Evolutionary conservation across 495 filamentous ascomycete species (phyloP).

Genomic region (Penicillium nucicola): DNA sequence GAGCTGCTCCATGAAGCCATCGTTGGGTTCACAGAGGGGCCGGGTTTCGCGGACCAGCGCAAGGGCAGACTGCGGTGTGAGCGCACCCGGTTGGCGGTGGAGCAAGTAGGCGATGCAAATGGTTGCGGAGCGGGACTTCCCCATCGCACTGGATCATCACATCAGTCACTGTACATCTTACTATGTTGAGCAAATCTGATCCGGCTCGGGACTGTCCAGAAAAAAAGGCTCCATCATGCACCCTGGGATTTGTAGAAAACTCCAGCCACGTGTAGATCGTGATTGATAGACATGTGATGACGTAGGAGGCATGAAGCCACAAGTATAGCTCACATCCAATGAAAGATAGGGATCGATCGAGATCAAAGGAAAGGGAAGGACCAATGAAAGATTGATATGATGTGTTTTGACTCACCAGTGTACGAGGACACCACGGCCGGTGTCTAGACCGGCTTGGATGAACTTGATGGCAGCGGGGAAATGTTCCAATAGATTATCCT

Average conservation of each 20-base stretch:
- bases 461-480: slow-evolving; percentile 74
- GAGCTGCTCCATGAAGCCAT: slow-evolving; percentile 84
- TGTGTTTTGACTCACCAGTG: slow-evolving; percentile 59
- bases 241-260: slow-evolving; percentile 1
- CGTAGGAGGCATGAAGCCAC: slow-evolving; percentile 13
- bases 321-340: not conserved
- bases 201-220: not conserved
- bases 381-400: not conserved
- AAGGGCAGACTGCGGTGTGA: slow-evolving; percentile 60
- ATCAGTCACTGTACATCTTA: slow-evolving; percentile 20
- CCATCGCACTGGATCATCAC: slow-evolving; percentile 73
- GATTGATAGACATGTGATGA: slow-evolving; percentile 14
- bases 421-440: slow-evolving; percentile 64
- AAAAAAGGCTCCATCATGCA: slow-evolving; percentile 8
- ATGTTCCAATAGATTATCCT: slow-evolving; percentile 80
- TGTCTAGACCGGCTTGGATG: slow-evolving; percentile 72
- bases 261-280: slow-evolving; percentile 17
- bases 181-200: not conserved
- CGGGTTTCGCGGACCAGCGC: slow-evolving; percentile 60
- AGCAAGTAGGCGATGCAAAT: slow-evolving; percentile 84
- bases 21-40: slow-evolving; percentile 77
- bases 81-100: slow-evolving; percentile 49
- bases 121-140: slow-evolving; percentile 86
- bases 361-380: not conserved
- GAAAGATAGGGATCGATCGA: not conserved